Conservation (phyloP, 371 early-diverging fungal species). For the Rhizomucor pusillus region DNA sequence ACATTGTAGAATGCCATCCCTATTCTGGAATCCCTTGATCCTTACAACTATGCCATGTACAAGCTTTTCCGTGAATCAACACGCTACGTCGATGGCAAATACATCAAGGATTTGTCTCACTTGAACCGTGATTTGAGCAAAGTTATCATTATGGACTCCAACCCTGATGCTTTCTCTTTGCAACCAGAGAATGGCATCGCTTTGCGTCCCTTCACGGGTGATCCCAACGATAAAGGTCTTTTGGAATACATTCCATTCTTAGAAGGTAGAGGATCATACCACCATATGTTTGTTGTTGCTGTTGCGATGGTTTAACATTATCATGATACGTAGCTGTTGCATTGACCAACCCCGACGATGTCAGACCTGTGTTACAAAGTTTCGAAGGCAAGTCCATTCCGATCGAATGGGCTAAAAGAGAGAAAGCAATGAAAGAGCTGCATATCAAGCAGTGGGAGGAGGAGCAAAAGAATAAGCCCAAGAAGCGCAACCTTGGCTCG, state of each 20-base stretch:
- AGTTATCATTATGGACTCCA: constrained; percentile 90
- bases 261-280: constrained; percentile 57
- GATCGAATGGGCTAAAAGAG: constrained; percentile 69
- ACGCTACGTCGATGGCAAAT: constrained; percentile 78
- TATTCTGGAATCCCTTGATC: constrained; percentile 88
- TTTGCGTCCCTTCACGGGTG: constrained; percentile 86
- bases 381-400: constrained; percentile 72
- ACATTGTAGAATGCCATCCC: constrained; percentile 69
- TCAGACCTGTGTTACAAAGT: constrained; percentile 65
- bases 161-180: constrained; percentile 73
- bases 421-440: constrained; percentile 62
- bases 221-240: constrained; percentile 79
- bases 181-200: constrained; percentile 92
- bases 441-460: constrained; percentile 71
- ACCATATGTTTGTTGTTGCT: background rate
- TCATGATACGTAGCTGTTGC: constrained; percentile 50
- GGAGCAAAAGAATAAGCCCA: constrained; percentile 57
- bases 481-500: constrained; percentile 39
- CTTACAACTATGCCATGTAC: constrained; percentile 81
- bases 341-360: constrained; percentile 73
- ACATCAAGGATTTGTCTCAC: constrained; percentile 88
- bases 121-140: constrained; percentile 92
- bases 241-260: constrained; percentile 87
- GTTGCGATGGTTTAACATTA: background rate
- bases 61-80: constrained; percentile 89